phyloP scores from a whole-genome alignment of 768 basidiomycete species.

The Daedaleopsis sinensis region DNA sequence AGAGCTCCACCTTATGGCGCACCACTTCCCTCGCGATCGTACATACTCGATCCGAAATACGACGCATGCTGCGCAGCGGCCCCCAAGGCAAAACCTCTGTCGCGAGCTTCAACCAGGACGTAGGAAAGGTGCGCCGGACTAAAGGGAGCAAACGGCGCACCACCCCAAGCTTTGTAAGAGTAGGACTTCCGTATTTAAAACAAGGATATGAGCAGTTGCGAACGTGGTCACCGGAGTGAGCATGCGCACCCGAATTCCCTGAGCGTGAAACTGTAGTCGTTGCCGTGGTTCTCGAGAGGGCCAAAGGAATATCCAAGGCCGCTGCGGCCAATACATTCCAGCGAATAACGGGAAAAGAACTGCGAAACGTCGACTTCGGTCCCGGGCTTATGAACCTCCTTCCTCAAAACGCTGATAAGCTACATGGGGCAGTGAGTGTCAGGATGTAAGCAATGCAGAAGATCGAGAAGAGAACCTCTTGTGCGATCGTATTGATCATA shows the following conservation, averaged over 20 bases:
- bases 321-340: slow-evolving; percentile 12
- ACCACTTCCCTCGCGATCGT: neutral
- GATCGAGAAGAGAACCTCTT: neutral
- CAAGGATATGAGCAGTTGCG: neutral
- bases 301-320: slow-evolving; percentile 10
- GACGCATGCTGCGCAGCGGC: neutral
- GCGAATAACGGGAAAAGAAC: slow-evolving; percentile 6
- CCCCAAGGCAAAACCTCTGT: slow-evolving; percentile 7
- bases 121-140: slow-evolving; percentile 2
- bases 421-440: neutral
- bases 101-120: slow-evolving; percentile 3
- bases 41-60: slow-evolving; percentile 12
- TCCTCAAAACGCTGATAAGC: neutral
- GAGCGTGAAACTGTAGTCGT: slow-evolving; percentile 9
- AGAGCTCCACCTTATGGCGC: slow-evolving; percentile 3
- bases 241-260: slow-evolving; percentile 11
- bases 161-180: neutral
- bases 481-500: slow-evolving; percentile 1
- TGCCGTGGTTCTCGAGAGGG: slow-evolving; percentile 9
- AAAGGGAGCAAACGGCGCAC: slow-evolving; percentile 7
- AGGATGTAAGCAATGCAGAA: neutral
- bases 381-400: neutral
- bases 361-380: slow-evolving; percentile 14
- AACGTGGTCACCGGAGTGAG: neutral
- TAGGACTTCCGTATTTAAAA: neutral